Evolutionary conservation across 306 rosid species (phyloP), one percentile per base, ranked within the genome.

Genomic region (Prinsepia uniflora): DNA sequence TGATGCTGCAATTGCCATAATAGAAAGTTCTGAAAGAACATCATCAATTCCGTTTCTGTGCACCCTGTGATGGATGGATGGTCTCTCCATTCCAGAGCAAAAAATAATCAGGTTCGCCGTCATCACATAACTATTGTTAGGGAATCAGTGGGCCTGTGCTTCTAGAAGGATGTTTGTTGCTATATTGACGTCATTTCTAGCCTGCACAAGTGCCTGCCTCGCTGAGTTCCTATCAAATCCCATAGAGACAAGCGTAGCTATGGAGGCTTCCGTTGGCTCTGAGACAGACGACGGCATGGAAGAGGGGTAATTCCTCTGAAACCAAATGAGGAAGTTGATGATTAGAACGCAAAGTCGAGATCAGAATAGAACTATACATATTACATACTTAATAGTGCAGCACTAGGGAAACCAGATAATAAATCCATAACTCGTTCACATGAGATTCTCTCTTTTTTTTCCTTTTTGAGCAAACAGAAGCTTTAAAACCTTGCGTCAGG

Each of bases 131-230:
- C 30, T 45, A 11, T 34, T 50, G 60, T 36, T 5, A 36, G 15
- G 44, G 42, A 22, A 67, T 84, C 81, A 89, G 84, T 85, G 96
- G 17, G 91, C 64, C 72, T 95, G 96, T 24, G 93, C 85, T 82
- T 95, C 96, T 6, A 95, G 84, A 66, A 95, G 97, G 72, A 95
- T 95, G 86, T 89, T 87, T n/a, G 99, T 91, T 5, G 99, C 99
- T 74, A 84, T 74, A 79, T 86, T 91, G 78, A 95, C 81, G 11
- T 95, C 97, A 41, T 95, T 95, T 82, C 96, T 80, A 13, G 99
- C 97, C 65, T 85, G 99, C 85, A 86, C 85, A 34, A 95, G 86
- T 6, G 99, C 99, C 81, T 95, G 99, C 78, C 96, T 85, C 14
- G 97, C 99, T n/a, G 90, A 79, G 78, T 81, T 80, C 79, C 96